Percentiles rank a stretch among this genome's conserved stretches.
These are phyloP conservation scores for Pseudoneurospora amorphoporcata DNA, from an alignment of 495 filamentous ascomycete species.

Conservation along the genomic window DNA sequence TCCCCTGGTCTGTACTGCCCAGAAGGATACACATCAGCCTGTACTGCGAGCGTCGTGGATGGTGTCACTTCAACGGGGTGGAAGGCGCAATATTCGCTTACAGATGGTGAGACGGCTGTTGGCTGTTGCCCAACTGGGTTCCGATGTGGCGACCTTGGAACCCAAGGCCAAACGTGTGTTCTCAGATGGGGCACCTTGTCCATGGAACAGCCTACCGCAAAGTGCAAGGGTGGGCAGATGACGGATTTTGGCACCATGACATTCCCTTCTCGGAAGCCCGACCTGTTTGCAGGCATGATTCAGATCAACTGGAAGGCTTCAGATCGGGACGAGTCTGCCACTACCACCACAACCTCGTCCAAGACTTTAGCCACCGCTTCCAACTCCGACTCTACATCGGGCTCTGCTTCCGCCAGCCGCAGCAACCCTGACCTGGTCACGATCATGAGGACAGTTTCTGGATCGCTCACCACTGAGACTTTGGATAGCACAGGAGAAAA, in stretches of 20 bases:
- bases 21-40: constrained; percentile 17
- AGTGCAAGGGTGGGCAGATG: constrained; percentile 4
- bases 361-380: background rate
- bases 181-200: background rate
- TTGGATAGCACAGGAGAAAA: background rate
- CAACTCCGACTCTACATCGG: background rate
- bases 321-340: constrained; percentile 4
- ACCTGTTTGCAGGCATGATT: constrained; percentile 22
- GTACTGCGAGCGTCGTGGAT: constrained; percentile 9
- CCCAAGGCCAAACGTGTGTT: constrained; percentile 19
- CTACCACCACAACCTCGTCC: background rate
- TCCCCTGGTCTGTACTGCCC: constrained; percentile 24
- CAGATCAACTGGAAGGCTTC: constrained; percentile 18
- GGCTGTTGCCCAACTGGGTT: constrained; percentile 24
- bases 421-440: background rate
- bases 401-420: background rate
- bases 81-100: constrained; percentile 15
- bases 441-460: background rate
- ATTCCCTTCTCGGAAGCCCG: constrained; percentile 4
- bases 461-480: background rate
- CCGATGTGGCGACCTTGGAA: constrained; percentile 9
- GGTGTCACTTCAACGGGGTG: constrained; percentile 4
- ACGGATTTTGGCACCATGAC: constrained; percentile 7
- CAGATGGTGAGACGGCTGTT: constrained; percentile 18
- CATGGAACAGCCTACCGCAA: constrained; percentile 9